Evolutionary conservation across 108 stramenopile genomes (phyloP).

Genomic region (Aureococcus anophagefferens): DNA sequence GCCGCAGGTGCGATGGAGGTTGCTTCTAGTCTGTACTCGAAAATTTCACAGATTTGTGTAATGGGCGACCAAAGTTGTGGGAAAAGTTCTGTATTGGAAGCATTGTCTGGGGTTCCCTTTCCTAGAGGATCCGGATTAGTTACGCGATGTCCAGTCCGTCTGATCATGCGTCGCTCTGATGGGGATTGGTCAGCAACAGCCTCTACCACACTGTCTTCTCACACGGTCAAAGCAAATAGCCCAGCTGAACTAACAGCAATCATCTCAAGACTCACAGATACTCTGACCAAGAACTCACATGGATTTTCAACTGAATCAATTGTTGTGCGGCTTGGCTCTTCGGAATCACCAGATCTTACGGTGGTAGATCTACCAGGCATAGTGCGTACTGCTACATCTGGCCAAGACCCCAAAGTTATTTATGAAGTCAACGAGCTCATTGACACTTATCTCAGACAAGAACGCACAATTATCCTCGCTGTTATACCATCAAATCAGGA

Average conservation of each 20-base stretch:
- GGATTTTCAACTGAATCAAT: conserved; percentile 32
- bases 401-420: conserved; percentile 42
- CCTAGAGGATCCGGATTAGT: conserved; percentile 40
- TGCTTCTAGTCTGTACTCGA: not conserved
- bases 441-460: conserved; percentile 52
- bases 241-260: not conserved
- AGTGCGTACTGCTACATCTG: conserved; percentile 49
- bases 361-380: conserved; percentile 81
- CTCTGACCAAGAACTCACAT: not conserved
- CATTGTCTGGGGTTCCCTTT: conserved; percentile 29
- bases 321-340: conserved; percentile 21
- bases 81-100: conserved; percentile 35
- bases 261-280: not conserved
- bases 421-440: conserved; percentile 56
- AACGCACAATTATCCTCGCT: conserved; percentile 60
- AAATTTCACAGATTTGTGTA: conserved; percentile 15
- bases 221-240: conserved; percentile 4
- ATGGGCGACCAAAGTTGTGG: conserved; percentile 45
- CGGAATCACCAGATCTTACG: conserved; percentile 53
- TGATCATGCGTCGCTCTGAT: conserved; percentile 23
- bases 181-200: not conserved
- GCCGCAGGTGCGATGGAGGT: not conserved
- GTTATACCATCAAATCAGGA: conserved; percentile 70
- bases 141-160: conserved; percentile 39
- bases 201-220: not conserved